Percentiles rank a stretch among this genome's conserved stretches.
Evolutionary conservation across 2,329 filamentous ascomycete genomes (phyloP).

Genomic region (Calonectria pauciramosa): DNA sequence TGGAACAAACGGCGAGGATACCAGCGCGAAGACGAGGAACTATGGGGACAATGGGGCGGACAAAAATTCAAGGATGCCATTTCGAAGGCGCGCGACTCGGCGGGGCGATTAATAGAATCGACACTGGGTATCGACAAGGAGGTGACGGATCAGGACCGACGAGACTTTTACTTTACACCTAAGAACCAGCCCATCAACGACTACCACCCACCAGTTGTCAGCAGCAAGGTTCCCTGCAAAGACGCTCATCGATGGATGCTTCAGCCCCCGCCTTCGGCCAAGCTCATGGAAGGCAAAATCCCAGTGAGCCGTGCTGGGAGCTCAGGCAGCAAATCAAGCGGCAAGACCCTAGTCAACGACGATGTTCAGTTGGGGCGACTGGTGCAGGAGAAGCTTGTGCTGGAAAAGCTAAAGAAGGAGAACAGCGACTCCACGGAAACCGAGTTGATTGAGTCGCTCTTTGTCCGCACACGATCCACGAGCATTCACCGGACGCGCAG

Average conservation of each 20-base stretch:
- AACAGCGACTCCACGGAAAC: slow-evolving; percentile 56
- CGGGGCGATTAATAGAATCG: slow-evolving; percentile 66
- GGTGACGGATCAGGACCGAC: slow-evolving; percentile 65
- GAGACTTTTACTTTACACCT: slow-evolving; percentile 72
- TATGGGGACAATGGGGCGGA: slow-evolving; percentile 79
- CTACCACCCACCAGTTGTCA: slow-evolving; percentile 87
- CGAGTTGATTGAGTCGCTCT: slow-evolving; percentile 60
- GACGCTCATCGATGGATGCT: slow-evolving; percentile 91
- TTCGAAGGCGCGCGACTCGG: slow-evolving; percentile 70
- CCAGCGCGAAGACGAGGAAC: slow-evolving; percentile 88
- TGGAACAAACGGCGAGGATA: slow-evolving; percentile 83
- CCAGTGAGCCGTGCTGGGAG: slow-evolving; percentile 75
- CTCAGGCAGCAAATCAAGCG: slow-evolving; percentile 65
- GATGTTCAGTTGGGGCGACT: slow-evolving; percentile 58
- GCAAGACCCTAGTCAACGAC: slow-evolving; percentile 58
- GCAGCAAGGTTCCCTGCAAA: slow-evolving; percentile 76
- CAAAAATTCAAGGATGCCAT: slow-evolving; percentile 71
- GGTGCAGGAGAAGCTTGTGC: slow-evolving; percentile 60
- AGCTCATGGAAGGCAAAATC: slow-evolving; percentile 90
- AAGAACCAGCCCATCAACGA: slow-evolving; percentile 85
- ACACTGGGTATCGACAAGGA: slow-evolving; percentile 66
- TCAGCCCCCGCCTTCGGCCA: slow-evolving; percentile 89
- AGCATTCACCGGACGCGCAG: slow-evolving; percentile 53
- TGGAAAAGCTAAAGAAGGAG: slow-evolving; percentile 60
- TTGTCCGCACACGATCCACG: slow-evolving; percentile 50